Base-by-base conservation (phyloP, 2,329 filamentous ascomycete genomes). In the Colletotrichum limetticola region DNA sequence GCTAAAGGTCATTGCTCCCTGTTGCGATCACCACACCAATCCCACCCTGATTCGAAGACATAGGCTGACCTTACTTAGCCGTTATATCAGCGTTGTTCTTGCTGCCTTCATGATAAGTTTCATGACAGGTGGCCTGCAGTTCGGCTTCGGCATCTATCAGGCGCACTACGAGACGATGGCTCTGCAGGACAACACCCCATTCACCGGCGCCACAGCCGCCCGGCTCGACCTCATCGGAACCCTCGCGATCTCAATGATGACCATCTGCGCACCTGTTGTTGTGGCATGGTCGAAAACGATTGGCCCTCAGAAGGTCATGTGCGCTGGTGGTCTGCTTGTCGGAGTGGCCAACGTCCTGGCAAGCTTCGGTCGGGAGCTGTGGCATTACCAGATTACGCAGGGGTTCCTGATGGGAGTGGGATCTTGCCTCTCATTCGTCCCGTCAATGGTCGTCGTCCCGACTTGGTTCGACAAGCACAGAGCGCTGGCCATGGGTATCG, bases 131-230 rank as follows among this genome's bases (percentile, higher is more conserved):
- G 82, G 81, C 26, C 78, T 83, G 24, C 81, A 79, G 58, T 84
- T 84, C 66, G 78, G 80, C 11, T 84, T 83, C 53, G 82, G 82
- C 37, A 80, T 84, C 49, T 84, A 83, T 58, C 82, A 84, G 76
- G 82, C 79, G 6, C 76, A 83, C 0, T 84, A 83, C 49, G 81
- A 83, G 60, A 76, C 77, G 4, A 76, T 83, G 74, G 74, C 80
- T 5, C 72, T 76, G 5, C 12, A 76, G 3, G 72, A 76, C 2
- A 71, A 74, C n/a, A 79, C 76, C 0, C 83, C 83, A 0, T 85
- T 85, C 66, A 78, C 78, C 1, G 77, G 78, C 16, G 80, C 81
- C n/a, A 78, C 77, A 2, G 76, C 83, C 0, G 82, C 81, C 3
- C 68, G 78, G 37, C 84, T 84, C 62, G 82, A 82, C 68, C 76